Percentiles rank a stretch among this genome's conserved stretches.
Conservation (phyloP, 257 asterid genomes). For the Nicotiana obtusifolia region DNA sequence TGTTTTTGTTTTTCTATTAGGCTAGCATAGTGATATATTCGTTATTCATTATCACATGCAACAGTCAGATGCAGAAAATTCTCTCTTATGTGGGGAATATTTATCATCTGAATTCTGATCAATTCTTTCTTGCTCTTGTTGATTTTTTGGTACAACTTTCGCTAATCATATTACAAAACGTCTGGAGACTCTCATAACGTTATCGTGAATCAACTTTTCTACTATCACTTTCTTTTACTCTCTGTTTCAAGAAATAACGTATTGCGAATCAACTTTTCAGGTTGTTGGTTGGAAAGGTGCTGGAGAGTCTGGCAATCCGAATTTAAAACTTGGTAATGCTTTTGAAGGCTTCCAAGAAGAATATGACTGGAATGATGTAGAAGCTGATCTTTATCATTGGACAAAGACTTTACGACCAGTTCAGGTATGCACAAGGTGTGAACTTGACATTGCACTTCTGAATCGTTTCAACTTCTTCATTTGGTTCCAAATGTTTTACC, state of each 20-base stretch:
- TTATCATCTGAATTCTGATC: neutral
- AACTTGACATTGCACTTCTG: constrained; percentile 17
- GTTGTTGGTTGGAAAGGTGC: constrained; percentile 56
- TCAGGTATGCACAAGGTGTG: constrained; percentile 63
- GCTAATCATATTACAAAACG: neutral
- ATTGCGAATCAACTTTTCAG: constrained; percentile 34
- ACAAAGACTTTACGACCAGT: constrained; percentile 74
- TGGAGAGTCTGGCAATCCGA: constrained; percentile 39
- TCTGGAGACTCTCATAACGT: neutral
- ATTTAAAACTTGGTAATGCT: constrained; percentile 27
- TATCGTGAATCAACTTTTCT: constrained; percentile 19
- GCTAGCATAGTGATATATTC: neutral
- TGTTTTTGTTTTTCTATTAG: neutral
- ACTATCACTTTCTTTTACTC: neutral
- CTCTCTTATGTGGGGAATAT: neutral
- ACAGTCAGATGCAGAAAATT: neutral
- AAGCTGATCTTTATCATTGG: constrained; percentile 76
- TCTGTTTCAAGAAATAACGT: neutral
- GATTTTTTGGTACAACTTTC: neutral
- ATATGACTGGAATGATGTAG: constrained; percentile 65
- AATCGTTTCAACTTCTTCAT: neutral
- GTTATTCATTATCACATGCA: neutral
- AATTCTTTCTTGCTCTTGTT: neutral
- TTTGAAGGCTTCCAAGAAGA: constrained; percentile 37
- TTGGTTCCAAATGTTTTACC: constrained; percentile 9